Base-by-base conservation (phyloP, 345 rosid species). In the Camelina hispida region DNA sequence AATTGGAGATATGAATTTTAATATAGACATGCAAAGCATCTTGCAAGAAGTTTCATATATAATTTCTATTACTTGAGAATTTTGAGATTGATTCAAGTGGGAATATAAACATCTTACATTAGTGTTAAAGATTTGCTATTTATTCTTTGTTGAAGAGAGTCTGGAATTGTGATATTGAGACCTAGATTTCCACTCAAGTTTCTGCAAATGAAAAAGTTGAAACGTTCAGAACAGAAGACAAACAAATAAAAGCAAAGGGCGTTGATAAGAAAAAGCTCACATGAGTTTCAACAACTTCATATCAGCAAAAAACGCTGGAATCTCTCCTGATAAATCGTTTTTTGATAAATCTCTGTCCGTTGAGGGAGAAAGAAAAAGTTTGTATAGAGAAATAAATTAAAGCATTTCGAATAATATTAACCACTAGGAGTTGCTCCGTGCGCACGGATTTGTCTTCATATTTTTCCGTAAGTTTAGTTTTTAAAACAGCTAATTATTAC, bases 301-400 rank as follows among this genome's bases (percentile, higher is more conserved):
- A 20, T 77, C 46, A 11, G 87, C 75, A 5, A 91, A 81, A 76
- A 81, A 78, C 4, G 28, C 54, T 0, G 96, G 93, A 25, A 90
- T 71, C 1, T 62, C 9, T 59, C 93, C 93, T 16, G 72, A 72
- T 62, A 90, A 73, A 68, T 53, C 76, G 56, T 85, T 88, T 20
- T 79, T 77, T 3, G 94, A 91, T 22, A 88, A 75, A 72, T 88
- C 91, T 82, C 93, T 90, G 83, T 38, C 20, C 61, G 55, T 66
- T 66, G 10, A 32, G 7, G 16, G 8, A 57, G 23, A 57, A 56
- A 15, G 7, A 15, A 55, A 16, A n/a, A 9, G 3, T 56, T 20
- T 22, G 44, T 22, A 15, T 3, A 69, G 35, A 23, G 43, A 32
- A 9, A 3, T 12, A 18, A 14, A n/a, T 11, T 34, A 61, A 18